Percentiles rank a stretch among this genome's conserved stretches.
These are phyloP conservation scores for Dissophora globulifera DNA, from an alignment of 192 early-diverging fungal genomes.

Conservation along the genomic window DNA sequence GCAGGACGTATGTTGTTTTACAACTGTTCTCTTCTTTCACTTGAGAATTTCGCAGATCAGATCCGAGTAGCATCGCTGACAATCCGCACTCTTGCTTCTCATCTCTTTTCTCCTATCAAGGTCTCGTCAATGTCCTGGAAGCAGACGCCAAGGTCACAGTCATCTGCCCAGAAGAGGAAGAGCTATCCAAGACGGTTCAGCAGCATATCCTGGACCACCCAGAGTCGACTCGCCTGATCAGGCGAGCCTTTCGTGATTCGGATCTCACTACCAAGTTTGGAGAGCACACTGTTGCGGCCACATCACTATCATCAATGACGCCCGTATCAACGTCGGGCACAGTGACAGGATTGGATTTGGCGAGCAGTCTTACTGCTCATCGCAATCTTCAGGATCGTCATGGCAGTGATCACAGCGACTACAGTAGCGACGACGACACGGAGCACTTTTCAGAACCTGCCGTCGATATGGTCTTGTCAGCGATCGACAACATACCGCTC, in stretches of 20 bases:
- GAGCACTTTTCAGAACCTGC: conserved; percentile 35
- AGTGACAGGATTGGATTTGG: neutral
- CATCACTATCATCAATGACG: neutral
- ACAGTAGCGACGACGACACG: neutral
- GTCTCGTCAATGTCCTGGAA: conserved; percentile 78
- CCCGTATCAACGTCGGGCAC: neutral
- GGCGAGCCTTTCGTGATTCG: conserved; percentile 57
- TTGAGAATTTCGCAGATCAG: neutral
- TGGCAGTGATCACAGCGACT: conserved; percentile 1
- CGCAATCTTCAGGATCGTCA: too few species aligned
- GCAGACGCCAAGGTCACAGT: conserved; percentile 84
- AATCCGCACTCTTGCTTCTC: too few species aligned
- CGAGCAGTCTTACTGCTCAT: too few species aligned
- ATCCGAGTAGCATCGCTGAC: too few species aligned
- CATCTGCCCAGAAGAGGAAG: conserved; percentile 69
- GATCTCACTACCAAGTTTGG: conserved; percentile 57
- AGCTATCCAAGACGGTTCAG: conserved; percentile 72
- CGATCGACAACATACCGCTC: conserved; percentile 79
- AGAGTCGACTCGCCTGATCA: conserved; percentile 59
- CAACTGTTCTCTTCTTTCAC: neutral
- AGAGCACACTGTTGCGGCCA: conserved; percentile 6
- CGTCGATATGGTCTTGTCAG: conserved; percentile 73
- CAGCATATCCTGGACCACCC: conserved; percentile 67
- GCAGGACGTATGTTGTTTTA: conserved; percentile 73
- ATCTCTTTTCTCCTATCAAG: conserved; percentile 5